Evolutionary conservation across 306 rosid species (phyloP).

Genomic region (Sicyos edulis): DNA sequence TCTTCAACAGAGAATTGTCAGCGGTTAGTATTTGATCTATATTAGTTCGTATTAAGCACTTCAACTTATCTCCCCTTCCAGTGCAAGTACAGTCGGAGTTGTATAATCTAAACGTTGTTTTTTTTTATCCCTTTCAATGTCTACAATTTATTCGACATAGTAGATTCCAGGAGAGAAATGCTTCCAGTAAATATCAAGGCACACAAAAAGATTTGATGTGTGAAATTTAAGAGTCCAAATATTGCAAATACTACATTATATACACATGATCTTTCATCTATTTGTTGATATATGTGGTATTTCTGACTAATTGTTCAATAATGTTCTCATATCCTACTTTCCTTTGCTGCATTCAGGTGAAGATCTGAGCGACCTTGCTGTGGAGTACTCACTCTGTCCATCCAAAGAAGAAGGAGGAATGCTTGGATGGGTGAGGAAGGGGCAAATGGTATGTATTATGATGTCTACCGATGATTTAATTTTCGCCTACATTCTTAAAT

Average conservation of each 20-base stretch:
- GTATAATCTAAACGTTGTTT: background rate
- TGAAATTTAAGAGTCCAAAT: background rate
- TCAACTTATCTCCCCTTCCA: background rate
- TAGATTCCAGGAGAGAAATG: background rate
- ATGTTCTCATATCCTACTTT: conserved; percentile 16
- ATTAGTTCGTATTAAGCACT: background rate
- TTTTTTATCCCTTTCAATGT: background rate
- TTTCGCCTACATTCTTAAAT: conserved; percentile 10
- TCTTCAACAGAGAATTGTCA: conserved; percentile 53
- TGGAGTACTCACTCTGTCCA: conserved; percentile 73
- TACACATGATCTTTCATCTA: background rate
- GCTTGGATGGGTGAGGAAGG: conserved; percentile 96
- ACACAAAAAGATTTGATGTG: background rate
- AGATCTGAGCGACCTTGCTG: conserved; percentile 89
- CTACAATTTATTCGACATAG: background rate
- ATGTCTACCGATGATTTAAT: background rate
- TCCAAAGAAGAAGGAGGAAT: conserved; percentile 89
- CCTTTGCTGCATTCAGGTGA: conserved; percentile 53
- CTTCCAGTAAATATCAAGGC: conserved; percentile 2
- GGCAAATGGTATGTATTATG: conserved; percentile 65
- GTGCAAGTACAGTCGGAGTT: background rate
- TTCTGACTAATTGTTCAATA: background rate
- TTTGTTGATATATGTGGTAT: background rate
- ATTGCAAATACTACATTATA: background rate
- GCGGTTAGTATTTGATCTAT: conserved; percentile 36